Conservation (phyloP, 1,284 basidiomycete species). For the Agroathelia rolfsii region DNA sequence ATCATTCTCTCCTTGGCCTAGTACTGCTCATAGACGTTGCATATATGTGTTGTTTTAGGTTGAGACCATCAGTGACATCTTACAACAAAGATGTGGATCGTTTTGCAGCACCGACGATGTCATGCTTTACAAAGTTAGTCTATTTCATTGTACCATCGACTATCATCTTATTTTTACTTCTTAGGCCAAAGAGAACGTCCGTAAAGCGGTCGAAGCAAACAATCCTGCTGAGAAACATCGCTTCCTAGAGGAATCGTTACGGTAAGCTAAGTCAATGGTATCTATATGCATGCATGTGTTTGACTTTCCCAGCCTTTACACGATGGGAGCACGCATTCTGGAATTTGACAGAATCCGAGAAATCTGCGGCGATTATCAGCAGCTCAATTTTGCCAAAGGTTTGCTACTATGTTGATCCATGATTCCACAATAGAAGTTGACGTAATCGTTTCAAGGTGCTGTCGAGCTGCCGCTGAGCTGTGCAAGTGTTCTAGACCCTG, state of each 20-base stretch:
- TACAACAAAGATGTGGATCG: slow-evolving; percentile 91
- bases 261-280: slow-evolving; percentile 32
- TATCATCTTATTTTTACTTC: slow-evolving; percentile 8
- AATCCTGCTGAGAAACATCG: slow-evolving; percentile 65
- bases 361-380: slow-evolving; percentile 79
- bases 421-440: background rate
- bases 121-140: slow-evolving; percentile 85
- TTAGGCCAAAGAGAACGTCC: slow-evolving; percentile 88
- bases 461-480: slow-evolving; percentile 82
- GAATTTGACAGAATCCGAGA: slow-evolving; percentile 81
- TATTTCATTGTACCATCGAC: slow-evolving; percentile 5
- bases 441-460: slow-evolving; percentile 62
- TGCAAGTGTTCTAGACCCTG: slow-evolving; percentile 72
- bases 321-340: slow-evolving; percentile 77
- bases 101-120: slow-evolving; percentile 99
- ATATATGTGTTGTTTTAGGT: slow-evolving; percentile 43
- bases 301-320: slow-evolving; percentile 56
- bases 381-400: slow-evolving; percentile 77
- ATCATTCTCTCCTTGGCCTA: slow-evolving; percentile 1
- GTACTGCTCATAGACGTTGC: slow-evolving; percentile 9
- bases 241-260: slow-evolving; percentile 73
- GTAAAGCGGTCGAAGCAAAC: slow-evolving; percentile 79
- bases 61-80: slow-evolving; percentile 89
- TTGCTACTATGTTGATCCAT: no score
- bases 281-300: slow-evolving; percentile 7